A percentile compares a stretch with the other conserved stretches of the same genome.
Conservation (phyloP, 192 early-diverging fungal species). For the Rhizophagus clarus region DNA sequence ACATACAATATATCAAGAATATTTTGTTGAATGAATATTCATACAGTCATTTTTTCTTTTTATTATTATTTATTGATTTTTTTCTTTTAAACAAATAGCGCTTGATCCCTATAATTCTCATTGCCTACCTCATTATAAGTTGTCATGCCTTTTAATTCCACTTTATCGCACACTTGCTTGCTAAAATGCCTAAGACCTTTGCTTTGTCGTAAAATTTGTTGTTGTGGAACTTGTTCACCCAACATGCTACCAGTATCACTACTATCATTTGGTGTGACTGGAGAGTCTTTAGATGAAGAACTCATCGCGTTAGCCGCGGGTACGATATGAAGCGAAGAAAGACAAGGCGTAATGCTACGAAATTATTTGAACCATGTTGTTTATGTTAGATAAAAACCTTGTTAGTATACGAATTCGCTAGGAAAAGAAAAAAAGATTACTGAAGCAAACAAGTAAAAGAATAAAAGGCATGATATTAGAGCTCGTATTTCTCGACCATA, state of each 20-base stretch:
- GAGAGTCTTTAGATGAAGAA: slow-evolving; percentile 9
- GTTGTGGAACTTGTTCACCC: slow-evolving; percentile 15
- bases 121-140: slow-evolving; percentile 61
- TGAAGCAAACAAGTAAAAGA: background rate
- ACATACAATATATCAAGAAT: background rate
- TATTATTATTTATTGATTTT: background rate
- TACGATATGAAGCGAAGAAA: background rate
- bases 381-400: too few relatives aligned
- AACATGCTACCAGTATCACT: slow-evolving; percentile 27
- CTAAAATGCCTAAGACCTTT: slow-evolving; percentile 67
- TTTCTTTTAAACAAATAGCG: background rate
- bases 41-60: background rate
- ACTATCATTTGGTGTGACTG: slow-evolving; percentile 17
- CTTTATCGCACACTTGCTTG: slow-evolving; percentile 62
- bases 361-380: too few relatives aligned
- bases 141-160: slow-evolving; percentile 57
- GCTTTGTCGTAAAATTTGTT: slow-evolving; percentile 38
- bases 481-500: background rate
- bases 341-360: background rate
- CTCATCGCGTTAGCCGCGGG: background rate
- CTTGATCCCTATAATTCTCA: background rate
- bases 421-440: background rate
- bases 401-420: background rate
- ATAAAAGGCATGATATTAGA: slow-evolving; percentile 3
- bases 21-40: background rate